Conservation (phyloP, 2,329 filamentous ascomycete genomes). For the Microcera coccophila region DNA sequence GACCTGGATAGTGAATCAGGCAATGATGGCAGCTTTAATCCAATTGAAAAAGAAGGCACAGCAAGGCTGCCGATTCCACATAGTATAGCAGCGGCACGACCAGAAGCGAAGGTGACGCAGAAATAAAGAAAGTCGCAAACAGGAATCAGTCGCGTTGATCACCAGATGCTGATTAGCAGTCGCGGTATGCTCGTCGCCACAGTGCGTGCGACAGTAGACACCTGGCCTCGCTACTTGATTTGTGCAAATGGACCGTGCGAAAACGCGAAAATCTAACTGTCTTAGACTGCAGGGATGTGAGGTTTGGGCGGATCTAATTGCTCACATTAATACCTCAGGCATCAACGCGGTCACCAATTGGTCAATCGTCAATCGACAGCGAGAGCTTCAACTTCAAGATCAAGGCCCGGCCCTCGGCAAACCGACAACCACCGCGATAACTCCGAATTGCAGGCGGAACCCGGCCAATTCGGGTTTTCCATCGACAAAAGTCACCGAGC, state of each 20-base stretch:
- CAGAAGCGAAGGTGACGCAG: conserved; percentile 9
- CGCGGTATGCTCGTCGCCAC: conserved; percentile 26
- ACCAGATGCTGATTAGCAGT: conserved; percentile 21
- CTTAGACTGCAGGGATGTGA: conserved; percentile 16
- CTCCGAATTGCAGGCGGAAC: conserved; percentile 16
- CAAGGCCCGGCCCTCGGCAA: conserved; percentile 22
- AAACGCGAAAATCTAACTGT: conserved; percentile 4
- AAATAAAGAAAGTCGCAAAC: conserved; percentile 4
- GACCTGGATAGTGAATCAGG: conserved; percentile 5
- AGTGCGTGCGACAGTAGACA: conserved; percentile 25
- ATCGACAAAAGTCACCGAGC: conserved; percentile 6
- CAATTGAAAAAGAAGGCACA: conserved; percentile 3
- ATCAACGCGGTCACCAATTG: conserved; percentile 23
- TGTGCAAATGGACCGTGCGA: conserved; percentile 9
- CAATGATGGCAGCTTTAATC: conserved; percentile 1
- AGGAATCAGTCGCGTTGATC: conserved; percentile 23
- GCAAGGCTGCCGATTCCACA: background rate
- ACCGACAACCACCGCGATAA: conserved; percentile 16
- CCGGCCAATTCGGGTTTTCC: conserved; percentile 22
- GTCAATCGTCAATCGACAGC: conserved; percentile 27
- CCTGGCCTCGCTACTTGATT: conserved; percentile 1
- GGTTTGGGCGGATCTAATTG: background rate
- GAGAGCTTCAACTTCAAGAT: conserved; percentile 26
- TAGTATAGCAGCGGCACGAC: conserved; percentile 10
- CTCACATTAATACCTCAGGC: conserved; percentile 21